Conservation (phyloP, 2,329 filamentous ascomycete species). For the Curvularia lunata region DNA sequence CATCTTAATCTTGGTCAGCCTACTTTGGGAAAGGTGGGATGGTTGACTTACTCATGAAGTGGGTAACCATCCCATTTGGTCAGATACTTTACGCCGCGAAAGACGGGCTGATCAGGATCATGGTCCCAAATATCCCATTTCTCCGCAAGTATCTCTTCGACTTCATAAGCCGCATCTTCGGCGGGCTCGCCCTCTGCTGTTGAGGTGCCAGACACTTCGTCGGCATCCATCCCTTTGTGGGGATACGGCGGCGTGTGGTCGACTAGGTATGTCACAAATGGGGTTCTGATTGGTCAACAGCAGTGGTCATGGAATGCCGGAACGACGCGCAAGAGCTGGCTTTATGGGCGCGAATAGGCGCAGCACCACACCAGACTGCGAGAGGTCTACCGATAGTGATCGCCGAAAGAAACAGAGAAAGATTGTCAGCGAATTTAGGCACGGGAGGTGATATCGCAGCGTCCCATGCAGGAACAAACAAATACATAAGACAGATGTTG, state of each 20-base stretch:
- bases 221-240: conserved; percentile 35
- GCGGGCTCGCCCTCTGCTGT: conserved; percentile 42
- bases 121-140: conserved; percentile 54
- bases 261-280: conserved; percentile 4
- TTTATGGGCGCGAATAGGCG: not conserved
- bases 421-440: not conserved
- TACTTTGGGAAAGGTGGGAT: not conserved
- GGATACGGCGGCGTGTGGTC: conserved; percentile 14
- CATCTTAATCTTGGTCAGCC: conserved; percentile 15
- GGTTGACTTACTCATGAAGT: conserved; percentile 40
- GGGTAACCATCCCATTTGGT: conserved; percentile 70
- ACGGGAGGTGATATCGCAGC: not conserved
- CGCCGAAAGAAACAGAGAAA: not conserved
- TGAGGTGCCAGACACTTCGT: conserved; percentile 65
- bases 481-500: not conserved
- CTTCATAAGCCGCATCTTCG: conserved; percentile 18
- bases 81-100: conserved; percentile 57
- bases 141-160: conserved; percentile 36
- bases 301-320: not conserved
- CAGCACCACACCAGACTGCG: not conserved
- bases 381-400: not conserved
- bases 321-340: not conserved
- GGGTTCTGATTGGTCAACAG: conserved; percentile 21
- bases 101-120: conserved; percentile 17
- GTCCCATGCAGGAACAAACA: conserved; percentile 1